phyloP scores from a whole-genome alignment of 148 eudicot genomes.

The Vaccinium myrtillus region DNA sequence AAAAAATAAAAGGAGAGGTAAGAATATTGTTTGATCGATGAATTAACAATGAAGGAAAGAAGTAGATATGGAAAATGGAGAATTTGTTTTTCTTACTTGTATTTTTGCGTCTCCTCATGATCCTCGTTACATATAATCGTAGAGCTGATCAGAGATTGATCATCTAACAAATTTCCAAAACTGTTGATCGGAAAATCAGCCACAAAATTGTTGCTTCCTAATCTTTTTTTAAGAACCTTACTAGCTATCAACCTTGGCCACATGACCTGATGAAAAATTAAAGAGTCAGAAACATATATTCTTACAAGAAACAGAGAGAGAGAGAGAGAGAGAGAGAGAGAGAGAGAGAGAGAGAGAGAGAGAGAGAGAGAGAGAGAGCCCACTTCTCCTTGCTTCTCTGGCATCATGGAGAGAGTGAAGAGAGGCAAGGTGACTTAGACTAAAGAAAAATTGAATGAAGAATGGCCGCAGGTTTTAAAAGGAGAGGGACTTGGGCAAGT shows the following conservation, averaged over 20 bases:
- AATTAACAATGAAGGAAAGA: background rate
- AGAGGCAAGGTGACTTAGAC: background rate
- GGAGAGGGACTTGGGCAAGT: conserved; percentile 11
- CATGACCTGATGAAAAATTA: conserved; percentile 20
- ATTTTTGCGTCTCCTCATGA: conserved; percentile 17
- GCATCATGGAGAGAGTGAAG: conserved; percentile 21
- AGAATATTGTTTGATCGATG: background rate
- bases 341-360: background rate
- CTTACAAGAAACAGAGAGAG: conserved; percentile 3
- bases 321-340: background rate
- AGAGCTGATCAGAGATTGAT: conserved; percentile 9
- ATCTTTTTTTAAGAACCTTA: conserved; percentile 29
- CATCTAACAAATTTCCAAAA: background rate
- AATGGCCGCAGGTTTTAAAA: conserved; percentile 8
- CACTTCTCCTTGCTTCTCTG: conserved; percentile 19
- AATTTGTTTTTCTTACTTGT: conserved; percentile 18
- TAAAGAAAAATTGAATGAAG: background rate
- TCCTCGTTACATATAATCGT: background rate
- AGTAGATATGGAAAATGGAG: background rate
- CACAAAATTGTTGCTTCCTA: conserved; percentile 36
- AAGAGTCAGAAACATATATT: background rate
- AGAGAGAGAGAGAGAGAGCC: background rate
- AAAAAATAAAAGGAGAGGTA: background rate
- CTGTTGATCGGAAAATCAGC: conserved; percentile 25
- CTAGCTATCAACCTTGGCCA: conserved; percentile 39